Percentiles rank a stretch among this genome's conserved stretches.
phyloP scores from a whole-genome alignment of 2,329 filamentous ascomycete species.

The Cladophialophora bantiana region DNA sequence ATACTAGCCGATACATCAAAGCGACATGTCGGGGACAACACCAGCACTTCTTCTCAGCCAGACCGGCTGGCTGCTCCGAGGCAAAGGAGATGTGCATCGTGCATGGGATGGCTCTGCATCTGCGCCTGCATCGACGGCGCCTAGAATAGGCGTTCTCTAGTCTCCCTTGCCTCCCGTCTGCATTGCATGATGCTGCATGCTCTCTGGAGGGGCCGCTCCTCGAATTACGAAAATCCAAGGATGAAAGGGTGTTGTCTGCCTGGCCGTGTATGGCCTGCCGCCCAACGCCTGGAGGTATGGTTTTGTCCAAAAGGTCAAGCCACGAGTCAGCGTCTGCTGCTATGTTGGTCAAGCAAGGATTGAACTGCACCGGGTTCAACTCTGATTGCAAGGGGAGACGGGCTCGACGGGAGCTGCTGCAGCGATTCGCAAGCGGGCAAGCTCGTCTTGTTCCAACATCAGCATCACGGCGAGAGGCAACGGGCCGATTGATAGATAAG shows the following conservation, averaged over 20 bases:
- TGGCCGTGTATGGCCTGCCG: background rate
- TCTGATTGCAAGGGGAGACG: conserved; percentile 3
- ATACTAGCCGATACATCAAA: conserved; percentile 13
- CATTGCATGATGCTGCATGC: conserved; percentile 24
- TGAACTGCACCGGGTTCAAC: background rate
- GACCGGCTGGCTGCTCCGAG: background rate
- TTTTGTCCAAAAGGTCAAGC: background rate
- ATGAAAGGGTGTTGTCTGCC: background rate
- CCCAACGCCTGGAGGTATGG: background rate
- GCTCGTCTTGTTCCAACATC: background rate
- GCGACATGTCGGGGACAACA: background rate
- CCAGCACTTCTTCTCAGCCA: background rate
- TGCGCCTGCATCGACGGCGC: conserved; percentile 13
- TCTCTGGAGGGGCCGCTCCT: conserved; percentile 17
- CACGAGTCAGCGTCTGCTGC: conserved; percentile 4
- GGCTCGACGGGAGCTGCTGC: background rate
- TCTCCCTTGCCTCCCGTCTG: conserved; percentile 9
- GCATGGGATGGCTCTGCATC: conserved; percentile 14
- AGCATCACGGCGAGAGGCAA: conserved; percentile 11
- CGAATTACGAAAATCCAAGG: conserved; percentile 10
- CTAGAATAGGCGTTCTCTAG: conserved; percentile 8
- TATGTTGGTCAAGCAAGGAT: conserved; percentile 1
- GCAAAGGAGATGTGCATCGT: conserved; percentile 16
- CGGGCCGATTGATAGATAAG: conserved; percentile 17
- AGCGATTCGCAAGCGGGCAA: conserved; percentile 5